phyloP scores from a whole-genome alignment of 164 flowering plant genomes.

The Sextonia rubra region DNA sequence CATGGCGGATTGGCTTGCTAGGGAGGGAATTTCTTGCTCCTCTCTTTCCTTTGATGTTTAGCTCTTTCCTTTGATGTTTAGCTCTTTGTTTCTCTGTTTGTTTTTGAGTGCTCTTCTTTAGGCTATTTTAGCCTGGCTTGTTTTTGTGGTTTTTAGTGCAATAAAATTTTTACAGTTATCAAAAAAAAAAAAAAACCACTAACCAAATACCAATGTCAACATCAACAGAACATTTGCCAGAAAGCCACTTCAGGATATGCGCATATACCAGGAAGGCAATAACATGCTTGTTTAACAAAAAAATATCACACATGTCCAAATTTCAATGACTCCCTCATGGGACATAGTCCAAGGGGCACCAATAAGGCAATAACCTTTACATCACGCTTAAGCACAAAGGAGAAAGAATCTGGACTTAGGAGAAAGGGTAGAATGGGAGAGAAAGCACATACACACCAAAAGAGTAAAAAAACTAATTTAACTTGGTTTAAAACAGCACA shows the following conservation, averaged over 20 bases:
- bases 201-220: background rate
- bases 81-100: too few relatives aligned
- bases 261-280: background rate
- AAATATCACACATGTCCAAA: background rate
- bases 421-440: background rate
- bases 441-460: background rate
- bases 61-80: too few relatives aligned
- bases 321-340: background rate
- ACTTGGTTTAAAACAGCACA: background rate
- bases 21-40: too few relatives aligned
- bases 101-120: too few relatives aligned
- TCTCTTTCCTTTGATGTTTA: too few relatives aligned
- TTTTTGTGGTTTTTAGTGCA: too few relatives aligned
- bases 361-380: background rate
- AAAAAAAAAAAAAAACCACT: too few relatives aligned
- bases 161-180: too few relatives aligned
- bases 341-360: background rate
- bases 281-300: background rate
- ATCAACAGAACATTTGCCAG: background rate
- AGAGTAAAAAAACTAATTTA: background rate
- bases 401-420: background rate
- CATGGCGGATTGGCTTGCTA: too few relatives aligned
- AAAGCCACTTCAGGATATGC: background rate
- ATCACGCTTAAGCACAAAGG: background rate
- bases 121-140: too few relatives aligned